Evolutionary conservation across 1,284 basidiomycete genomes (phyloP).

Genomic region (Ganoderma meredithae): DNA sequence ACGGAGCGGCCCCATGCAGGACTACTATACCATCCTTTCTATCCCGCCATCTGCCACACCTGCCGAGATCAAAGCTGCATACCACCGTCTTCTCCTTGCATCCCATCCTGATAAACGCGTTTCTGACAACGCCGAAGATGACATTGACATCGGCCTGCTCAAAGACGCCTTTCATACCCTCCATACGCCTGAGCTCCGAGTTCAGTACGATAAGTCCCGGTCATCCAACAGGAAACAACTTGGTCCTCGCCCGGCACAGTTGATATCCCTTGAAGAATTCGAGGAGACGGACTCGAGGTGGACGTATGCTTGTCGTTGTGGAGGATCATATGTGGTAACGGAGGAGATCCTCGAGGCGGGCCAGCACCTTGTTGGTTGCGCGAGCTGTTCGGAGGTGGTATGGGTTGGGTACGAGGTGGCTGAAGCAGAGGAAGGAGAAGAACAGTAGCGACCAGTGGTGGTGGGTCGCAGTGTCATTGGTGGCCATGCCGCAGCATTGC

Average conservation of each 20-base stretch:
- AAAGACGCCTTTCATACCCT: slow-evolving; percentile 69
- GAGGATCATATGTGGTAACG: slow-evolving; percentile 65
- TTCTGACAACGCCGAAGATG: slow-evolving; percentile 21
- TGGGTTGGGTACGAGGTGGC: slow-evolving; percentile 79
- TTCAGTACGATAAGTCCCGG: slow-evolving; percentile 55
- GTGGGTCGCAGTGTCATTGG: background rate
- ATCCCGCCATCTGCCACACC: slow-evolving; percentile 41
- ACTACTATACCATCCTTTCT: slow-evolving; percentile 46
- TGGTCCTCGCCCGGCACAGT: slow-evolving; percentile 73
- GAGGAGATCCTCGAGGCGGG: slow-evolving; percentile 68
- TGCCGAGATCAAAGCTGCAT: slow-evolving; percentile 70
- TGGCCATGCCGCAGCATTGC: background rate
- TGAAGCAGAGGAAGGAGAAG: slow-evolving; percentile 42
- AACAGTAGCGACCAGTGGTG: background rate
- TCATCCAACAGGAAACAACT: slow-evolving; percentile 10
- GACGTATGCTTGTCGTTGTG: slow-evolving; percentile 73
- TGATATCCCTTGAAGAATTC: slow-evolving; percentile 81
- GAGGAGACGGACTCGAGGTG: slow-evolving; percentile 47
- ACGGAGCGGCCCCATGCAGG: slow-evolving; percentile 14
- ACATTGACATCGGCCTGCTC: slow-evolving; percentile 59
- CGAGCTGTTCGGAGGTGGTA: slow-evolving; percentile 76
- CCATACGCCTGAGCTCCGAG: slow-evolving; percentile 52
- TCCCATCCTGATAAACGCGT: slow-evolving; percentile 74
- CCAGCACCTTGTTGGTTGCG: slow-evolving; percentile 71
- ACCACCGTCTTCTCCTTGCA: slow-evolving; percentile 68